Conservation (phyloP, 179 eudicot species). For the Beta lomatogona region DNA sequence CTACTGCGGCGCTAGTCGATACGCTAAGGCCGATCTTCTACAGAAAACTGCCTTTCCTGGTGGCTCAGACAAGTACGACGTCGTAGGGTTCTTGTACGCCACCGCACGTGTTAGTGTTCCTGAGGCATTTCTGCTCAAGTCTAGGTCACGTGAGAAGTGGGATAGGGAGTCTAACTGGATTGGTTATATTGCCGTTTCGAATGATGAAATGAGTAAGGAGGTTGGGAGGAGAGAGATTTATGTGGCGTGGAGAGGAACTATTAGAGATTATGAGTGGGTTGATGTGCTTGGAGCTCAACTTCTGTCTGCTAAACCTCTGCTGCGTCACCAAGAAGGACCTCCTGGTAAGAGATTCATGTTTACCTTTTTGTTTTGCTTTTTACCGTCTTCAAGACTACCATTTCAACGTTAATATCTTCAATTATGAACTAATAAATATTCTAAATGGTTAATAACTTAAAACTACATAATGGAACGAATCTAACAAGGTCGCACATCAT, state of each 20-base stretch:
- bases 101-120: constrained; percentile 51
- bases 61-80: constrained; percentile 36
- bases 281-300: constrained; percentile 47
- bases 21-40: constrained; percentile 40
- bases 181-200: constrained; percentile 66
- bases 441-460: too few species aligned
- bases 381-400: too few species aligned
- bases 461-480: too few species aligned
- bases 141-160: constrained; percentile 79
- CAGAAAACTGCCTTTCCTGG: constrained; percentile 40
- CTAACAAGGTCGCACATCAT: too few species aligned
- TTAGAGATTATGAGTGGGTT: constrained; percentile 67
- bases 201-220: constrained; percentile 42
- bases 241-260: constrained; percentile 76
- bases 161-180: constrained; percentile 84
- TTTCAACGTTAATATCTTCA: too few species aligned
- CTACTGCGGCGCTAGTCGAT: constrained; percentile 60
- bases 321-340: background rate
- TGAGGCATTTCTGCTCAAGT: constrained; percentile 53
- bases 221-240: constrained; percentile 66
- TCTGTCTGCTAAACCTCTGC: constrained; percentile 29
- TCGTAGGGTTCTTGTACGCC: constrained; percentile 51
- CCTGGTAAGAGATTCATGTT: background rate
- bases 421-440: too few species aligned
- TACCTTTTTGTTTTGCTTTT: too few species aligned